A percentile compares a stretch with the other conserved stretches of the same genome.
Conservation (phyloP, 768 basidiomycete species). For the Gloeophyllum trabeum region DNA sequence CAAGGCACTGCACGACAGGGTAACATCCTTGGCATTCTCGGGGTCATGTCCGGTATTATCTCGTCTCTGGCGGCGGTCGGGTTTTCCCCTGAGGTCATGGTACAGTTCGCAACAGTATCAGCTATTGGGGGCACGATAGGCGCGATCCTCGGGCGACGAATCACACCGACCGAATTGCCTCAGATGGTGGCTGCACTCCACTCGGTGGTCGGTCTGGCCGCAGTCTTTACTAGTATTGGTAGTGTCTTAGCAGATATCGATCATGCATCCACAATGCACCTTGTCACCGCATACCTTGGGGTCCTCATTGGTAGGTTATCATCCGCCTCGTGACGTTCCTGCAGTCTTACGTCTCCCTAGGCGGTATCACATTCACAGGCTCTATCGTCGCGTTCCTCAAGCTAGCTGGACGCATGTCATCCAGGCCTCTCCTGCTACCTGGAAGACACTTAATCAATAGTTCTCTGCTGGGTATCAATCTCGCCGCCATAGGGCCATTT, state of each 20-base stretch:
- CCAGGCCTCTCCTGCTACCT: conserved; percentile 60
- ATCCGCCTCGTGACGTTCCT: neutral
- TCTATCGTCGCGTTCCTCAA: conserved; percentile 87
- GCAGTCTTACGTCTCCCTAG: conserved; percentile 16
- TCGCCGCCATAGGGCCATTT: conserved; percentile 68
- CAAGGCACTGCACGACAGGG: conserved; percentile 79
- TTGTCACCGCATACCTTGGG: conserved; percentile 78
- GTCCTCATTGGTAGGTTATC: conserved; percentile 61
- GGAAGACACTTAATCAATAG: conserved; percentile 70
- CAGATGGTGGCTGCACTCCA: conserved; percentile 78
- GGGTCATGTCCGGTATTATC: conserved; percentile 72
- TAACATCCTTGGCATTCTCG: conserved; percentile 82
- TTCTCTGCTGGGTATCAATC: conserved; percentile 62
- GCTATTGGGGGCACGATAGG: conserved; percentile 65
- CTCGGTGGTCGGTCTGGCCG: conserved; percentile 84
- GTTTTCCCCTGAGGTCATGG: conserved; percentile 62
- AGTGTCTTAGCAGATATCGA: conserved; percentile 65
- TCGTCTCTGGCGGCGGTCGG: conserved; percentile 78
- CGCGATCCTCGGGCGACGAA: conserved; percentile 65
- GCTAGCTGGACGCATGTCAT: conserved; percentile 73
- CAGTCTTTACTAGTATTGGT: conserved; percentile 76
- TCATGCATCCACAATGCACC: conserved; percentile 64
- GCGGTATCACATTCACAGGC: conserved; percentile 83
- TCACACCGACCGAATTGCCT: conserved; percentile 81
- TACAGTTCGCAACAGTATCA: conserved; percentile 70